These are phyloP conservation scores for Rhododendron williamsianum DNA, from an alignment of 148 eudicot genomes.

Conservation along the genomic window DNA sequence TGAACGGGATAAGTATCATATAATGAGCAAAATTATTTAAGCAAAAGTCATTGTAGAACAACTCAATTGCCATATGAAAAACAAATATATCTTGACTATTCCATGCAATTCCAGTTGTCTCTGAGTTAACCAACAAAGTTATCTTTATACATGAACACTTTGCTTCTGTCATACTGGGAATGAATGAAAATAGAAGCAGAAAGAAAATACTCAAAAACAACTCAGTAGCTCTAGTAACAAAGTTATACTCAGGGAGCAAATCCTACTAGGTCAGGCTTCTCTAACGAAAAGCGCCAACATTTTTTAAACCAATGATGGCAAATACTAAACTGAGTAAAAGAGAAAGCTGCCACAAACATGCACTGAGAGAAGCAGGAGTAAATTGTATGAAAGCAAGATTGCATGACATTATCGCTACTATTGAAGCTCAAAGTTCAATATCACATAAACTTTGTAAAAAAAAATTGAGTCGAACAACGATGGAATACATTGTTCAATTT, in stretches of 20 bases:
- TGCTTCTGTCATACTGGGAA: background rate
- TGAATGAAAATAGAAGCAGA: background rate
- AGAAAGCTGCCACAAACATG: slow-evolving; percentile 8
- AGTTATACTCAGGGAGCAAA: background rate
- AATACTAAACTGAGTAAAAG: background rate
- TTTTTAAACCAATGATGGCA: background rate
- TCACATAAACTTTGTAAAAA: background rate
- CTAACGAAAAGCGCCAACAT: background rate
- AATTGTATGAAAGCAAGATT: background rate
- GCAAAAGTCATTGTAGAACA: background rate
- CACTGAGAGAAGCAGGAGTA: slow-evolving; percentile 9
- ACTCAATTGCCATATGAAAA: background rate
- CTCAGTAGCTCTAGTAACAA: background rate
- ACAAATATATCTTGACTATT: background rate
- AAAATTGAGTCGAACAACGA: background rate
- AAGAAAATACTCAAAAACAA: background rate
- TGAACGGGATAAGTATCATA: background rate
- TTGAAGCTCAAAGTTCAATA: background rate
- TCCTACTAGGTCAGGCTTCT: background rate
- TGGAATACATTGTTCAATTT: background rate
- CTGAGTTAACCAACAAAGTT: background rate
- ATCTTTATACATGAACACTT: background rate
- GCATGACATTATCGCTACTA: background rate
- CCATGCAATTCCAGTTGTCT: background rate
- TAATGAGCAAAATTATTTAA: background rate